Percentiles rank a stretch among this genome's conserved stretches.
These are phyloP conservation scores for Solanum hybrid DNA, from an alignment of 305 asterid species.

Conservation along the genomic window DNA sequence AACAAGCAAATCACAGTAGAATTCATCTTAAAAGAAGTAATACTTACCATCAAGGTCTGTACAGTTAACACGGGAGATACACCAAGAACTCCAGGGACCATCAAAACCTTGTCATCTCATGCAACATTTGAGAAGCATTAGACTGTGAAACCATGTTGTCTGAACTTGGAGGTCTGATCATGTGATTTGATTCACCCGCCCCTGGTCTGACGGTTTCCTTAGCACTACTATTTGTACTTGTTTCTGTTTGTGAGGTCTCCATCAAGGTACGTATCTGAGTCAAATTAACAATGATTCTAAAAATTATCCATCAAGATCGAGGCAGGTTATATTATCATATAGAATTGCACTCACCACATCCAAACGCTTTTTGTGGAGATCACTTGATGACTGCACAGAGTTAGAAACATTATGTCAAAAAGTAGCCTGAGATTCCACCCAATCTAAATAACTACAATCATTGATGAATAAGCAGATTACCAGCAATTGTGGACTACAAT, in stretches of 20 bases:
- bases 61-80: slow-evolving; percentile 4
- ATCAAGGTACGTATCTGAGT: slow-evolving; percentile 45
- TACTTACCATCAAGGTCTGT: background rate
- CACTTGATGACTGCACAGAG: slow-evolving; percentile 61
- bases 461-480: background rate
- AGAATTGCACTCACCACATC: slow-evolving; percentile 51
- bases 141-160: slow-evolving; percentile 60
- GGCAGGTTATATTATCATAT: background rate
- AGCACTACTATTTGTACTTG: slow-evolving; percentile 28
- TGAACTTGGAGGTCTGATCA: slow-evolving; percentile 54
- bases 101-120: slow-evolving; percentile 49
- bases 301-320: background rate
- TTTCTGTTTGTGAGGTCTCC: slow-evolving; percentile 53
- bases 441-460: background rate
- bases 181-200: slow-evolving; percentile 32
- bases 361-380: slow-evolving; percentile 73
- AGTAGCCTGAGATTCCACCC: background rate
- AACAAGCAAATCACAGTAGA: background rate
- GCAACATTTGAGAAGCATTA: slow-evolving; percentile 49
- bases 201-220: slow-evolving; percentile 48
- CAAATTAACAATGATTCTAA: slow-evolving; percentile 9
- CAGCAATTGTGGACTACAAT: background rate
- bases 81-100: background rate
- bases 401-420: background rate
- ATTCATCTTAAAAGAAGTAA: background rate